Evolutionary conservation across 768 basidiomycete species (phyloP), one percentile per base, ranked within the genome.

Genomic region (Pilatotrama ljubarskyi): DNA sequence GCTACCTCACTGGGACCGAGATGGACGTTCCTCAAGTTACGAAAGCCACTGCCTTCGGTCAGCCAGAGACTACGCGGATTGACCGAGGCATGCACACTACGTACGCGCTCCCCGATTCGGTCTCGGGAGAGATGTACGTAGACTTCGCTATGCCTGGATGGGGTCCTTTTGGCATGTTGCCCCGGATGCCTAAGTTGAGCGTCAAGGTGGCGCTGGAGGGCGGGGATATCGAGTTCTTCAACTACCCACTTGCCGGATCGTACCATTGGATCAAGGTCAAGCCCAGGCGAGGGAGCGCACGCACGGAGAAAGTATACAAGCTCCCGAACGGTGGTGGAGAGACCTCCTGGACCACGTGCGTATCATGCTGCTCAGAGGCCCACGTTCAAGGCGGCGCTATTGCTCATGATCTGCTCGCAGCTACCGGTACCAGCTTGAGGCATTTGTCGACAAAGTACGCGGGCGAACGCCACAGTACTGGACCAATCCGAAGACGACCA

Each of bases 181-280:
- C 73, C 6, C 58, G 50, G 5, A 37, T 48, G 57, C 58, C 61
- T 17, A 59, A 77, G 44, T 65, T 80, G 13, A 41, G 10, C 15
- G 56, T 64, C 52, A 46, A 22, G 61, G 64, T 78, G 8, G 59
- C 70, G 42, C 73, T 74, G 42, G 75, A 75, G 54, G 72, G 68
- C 5, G 74, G 80, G 10, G 74, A 73, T 22, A 60, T 79, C 26
- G 69, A 74, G 24, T 66, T 79, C 29, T 74, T 66, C 66, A 80
- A 82, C 68, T 80, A 75, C 25, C 61, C 75, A 14, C 25, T 73
- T 32, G 78, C 83, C 1, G 70, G 73, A n/a, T 8, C 77, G 3
- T 79, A 77, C 58, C 82, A 85, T 64, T 76, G 63, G n/a, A 81
- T 84, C 59, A 74, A 69, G 1, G 75, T 83, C 17, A 61, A 50